Evolutionary conservation across 1,139 yeast species (phyloP).

Genomic region (Candida sojae): DNA sequence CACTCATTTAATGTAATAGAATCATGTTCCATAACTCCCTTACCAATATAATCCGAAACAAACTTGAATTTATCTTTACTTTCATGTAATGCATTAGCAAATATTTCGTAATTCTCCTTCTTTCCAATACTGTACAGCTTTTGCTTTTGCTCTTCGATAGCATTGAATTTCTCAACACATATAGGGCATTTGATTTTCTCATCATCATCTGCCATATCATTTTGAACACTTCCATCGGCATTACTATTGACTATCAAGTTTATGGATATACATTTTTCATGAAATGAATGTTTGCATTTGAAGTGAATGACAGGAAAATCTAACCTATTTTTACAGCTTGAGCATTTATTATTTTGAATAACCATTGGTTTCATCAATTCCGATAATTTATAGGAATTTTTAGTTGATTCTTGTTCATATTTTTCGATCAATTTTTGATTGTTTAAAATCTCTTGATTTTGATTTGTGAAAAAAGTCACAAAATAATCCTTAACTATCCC

Average conservation of each 20-base stretch:
- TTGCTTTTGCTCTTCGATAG: constrained; percentile 56
- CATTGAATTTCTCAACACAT: constrained; percentile 70
- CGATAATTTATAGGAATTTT: constrained; percentile 53
- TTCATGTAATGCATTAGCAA: constrained; percentile 59
- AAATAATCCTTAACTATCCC: constrained; percentile 75
- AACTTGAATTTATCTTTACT: constrained; percentile 71
- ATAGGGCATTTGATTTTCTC: constrained; percentile 58
- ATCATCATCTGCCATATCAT: constrained; percentile 16
- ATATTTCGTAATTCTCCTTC: constrained; percentile 63
- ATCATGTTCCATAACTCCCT: constrained; percentile 74
- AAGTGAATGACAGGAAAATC: constrained; percentile 85
- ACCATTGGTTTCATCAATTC: constrained; percentile 60
- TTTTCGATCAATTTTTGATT: constrained; percentile 67
- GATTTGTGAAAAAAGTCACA: constrained; percentile 59
- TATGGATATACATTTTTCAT: constrained; percentile 74
- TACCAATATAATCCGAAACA: constrained; percentile 78
- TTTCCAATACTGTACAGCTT: constrained; percentile 54
- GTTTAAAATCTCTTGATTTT: constrained; percentile 66
- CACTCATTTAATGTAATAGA: constrained; percentile 10
- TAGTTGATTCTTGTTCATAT: constrained; percentile 67
- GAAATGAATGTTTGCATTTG: constrained; percentile 85
- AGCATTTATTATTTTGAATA: constrained; percentile 70
- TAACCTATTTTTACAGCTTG: constrained; percentile 65
- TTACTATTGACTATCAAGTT: constrained; percentile 22
- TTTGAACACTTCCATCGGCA: constrained; percentile 1